These are phyloP conservation scores for Saussurea involucrata DNA, from an alignment of 129 eudicot species.

Conservation along the genomic window DNA sequence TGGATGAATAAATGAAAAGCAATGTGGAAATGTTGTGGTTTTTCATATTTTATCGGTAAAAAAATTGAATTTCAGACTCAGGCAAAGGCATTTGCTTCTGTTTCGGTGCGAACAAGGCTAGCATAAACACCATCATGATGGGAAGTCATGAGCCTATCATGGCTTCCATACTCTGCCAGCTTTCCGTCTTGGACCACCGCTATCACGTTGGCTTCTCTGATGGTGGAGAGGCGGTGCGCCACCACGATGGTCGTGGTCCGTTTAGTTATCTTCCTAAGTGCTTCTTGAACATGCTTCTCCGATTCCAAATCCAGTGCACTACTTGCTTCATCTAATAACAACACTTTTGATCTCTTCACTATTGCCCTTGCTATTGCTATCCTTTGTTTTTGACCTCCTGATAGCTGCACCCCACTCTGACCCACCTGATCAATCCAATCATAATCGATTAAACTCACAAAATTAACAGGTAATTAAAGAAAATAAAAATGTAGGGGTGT, in stretches of 20 bases:
- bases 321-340: conserved; percentile 83
- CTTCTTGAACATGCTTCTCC: conserved; percentile 69
- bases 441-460: not conserved
- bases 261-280: conserved; percentile 62
- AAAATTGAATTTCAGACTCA: conserved; percentile 15
- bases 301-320: conserved; percentile 87
- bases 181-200: conserved; percentile 67
- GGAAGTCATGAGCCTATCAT: conserved; percentile 64
- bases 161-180: conserved; percentile 70
- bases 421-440: conserved; percentile 54
- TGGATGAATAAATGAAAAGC: too few relatives aligned
- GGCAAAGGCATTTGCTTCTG: conserved; percentile 76
- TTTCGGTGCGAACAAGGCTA: conserved; percentile 71
- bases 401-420: conserved; percentile 73
- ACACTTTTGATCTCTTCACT: conserved; percentile 57
- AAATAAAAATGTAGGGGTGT: too few relatives aligned
- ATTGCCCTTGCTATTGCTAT: conserved; percentile 81
- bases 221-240: conserved; percentile 85
- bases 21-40: too few relatives aligned
- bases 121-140: conserved; percentile 65
- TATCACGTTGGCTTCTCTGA: conserved; percentile 66
- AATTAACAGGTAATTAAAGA: too few relatives aligned
- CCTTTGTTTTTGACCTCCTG: conserved; percentile 87
- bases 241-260: conserved; percentile 75
- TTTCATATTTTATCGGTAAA: too few relatives aligned